Evolutionary conservation across 2,329 filamentous ascomycete species (phyloP).

Genomic region (Epichloe bromicola): DNA sequence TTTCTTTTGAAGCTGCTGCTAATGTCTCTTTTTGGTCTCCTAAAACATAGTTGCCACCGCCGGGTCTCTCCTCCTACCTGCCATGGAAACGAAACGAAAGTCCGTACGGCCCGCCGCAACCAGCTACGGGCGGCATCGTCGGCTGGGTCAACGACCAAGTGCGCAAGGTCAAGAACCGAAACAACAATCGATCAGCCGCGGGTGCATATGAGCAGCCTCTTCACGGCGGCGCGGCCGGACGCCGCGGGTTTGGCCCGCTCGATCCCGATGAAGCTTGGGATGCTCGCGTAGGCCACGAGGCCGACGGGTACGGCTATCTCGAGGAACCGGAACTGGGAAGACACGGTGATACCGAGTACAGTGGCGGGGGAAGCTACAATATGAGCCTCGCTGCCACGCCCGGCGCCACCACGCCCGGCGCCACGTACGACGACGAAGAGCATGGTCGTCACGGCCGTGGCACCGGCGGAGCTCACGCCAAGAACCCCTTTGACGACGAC

Average conservation of each 20-base stretch:
- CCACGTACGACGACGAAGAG: slow-evolving; percentile 17
- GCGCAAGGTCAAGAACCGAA: slow-evolving; percentile 49
- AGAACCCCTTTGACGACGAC: slow-evolving; percentile 58
- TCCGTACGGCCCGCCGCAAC: slow-evolving; percentile 36
- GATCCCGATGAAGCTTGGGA: slow-evolving; percentile 86
- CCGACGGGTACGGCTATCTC: slow-evolving; percentile 56
- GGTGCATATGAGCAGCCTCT: slow-evolving; percentile 59
- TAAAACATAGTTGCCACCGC: slow-evolving; percentile 48
- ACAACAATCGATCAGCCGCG: slow-evolving; percentile 50
- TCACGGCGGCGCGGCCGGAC: slow-evolving; percentile 27
- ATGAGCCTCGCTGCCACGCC: slow-evolving; percentile 33
- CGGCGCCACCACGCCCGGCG: slow-evolving; percentile 19
- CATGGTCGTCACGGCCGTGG: slow-evolving; percentile 25
- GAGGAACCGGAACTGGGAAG: slow-evolving; percentile 63
- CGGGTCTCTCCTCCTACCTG: slow-evolving; percentile 53
- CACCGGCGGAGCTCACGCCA: slow-evolving; percentile 1
- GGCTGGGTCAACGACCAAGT: slow-evolving; percentile 63
- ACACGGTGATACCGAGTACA: slow-evolving; percentile 19
- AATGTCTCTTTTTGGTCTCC: not conserved
- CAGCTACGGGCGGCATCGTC: slow-evolving; percentile 48
- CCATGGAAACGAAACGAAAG: slow-evolving; percentile 48
- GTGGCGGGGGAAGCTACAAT: slow-evolving; percentile 31
- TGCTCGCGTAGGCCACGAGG: slow-evolving; percentile 61
- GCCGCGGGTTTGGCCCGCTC: slow-evolving; percentile 50
- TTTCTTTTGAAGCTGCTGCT: not conserved